Conservation (phyloP, 1,139 yeast genomes). For the Hyphopichia wangnamkhiaoensis region DNA sequence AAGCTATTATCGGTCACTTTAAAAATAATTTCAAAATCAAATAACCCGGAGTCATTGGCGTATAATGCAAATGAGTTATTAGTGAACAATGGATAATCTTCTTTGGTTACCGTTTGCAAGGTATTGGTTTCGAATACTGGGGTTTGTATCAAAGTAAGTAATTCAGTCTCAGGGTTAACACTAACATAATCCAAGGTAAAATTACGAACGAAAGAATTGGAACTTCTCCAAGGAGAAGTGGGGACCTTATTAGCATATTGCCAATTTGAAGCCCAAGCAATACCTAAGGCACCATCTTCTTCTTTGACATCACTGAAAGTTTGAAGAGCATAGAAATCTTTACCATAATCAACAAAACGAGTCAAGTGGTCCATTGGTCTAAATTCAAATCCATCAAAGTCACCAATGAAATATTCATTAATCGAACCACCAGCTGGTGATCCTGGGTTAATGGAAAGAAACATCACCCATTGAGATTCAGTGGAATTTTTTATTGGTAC, state of each 20-base stretch:
- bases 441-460: constrained; percentile 37
- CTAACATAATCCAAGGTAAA: constrained; percentile 21
- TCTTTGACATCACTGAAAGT: constrained; percentile 20
- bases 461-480: constrained; percentile 29
- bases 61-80: constrained; percentile 6
- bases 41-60: constrained; percentile 9
- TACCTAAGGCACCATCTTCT: constrained; percentile 20
- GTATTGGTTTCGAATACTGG: constrained; percentile 12
- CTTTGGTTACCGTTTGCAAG: not conserved
- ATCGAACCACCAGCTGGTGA: constrained; percentile 36
- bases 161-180: constrained; percentile 19
- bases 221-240: constrained; percentile 28
- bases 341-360: constrained; percentile 29
- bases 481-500: constrained; percentile 19
- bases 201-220: constrained; percentile 29
- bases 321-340: constrained; percentile 36
- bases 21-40: constrained; percentile 14
- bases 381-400: constrained; percentile 34
- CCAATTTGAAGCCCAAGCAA: constrained; percentile 43
- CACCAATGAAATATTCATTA: constrained; percentile 39
- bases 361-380: constrained; percentile 23
- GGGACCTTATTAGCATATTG: constrained; percentile 32
- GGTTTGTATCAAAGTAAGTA: constrained; percentile 17
- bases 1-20: constrained; percentile 4
- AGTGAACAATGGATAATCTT: constrained; percentile 1